phyloP scores from a whole-genome alignment of 1,139 yeast genomes.

The Pichia sp. region DNA sequence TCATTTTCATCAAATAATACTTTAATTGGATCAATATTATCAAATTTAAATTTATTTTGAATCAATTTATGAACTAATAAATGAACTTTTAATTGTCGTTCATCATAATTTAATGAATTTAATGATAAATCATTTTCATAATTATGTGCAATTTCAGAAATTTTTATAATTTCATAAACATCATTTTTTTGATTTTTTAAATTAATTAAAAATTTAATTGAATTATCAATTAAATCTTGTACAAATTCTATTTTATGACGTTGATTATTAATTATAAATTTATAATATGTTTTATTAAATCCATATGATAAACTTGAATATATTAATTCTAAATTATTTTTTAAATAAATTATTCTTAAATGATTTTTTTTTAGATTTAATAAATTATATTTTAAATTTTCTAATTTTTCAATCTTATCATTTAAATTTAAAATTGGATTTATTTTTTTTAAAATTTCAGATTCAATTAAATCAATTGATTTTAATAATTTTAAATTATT shows the following conservation, averaged over 20 bases:
- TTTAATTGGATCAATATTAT: constrained; percentile 11
- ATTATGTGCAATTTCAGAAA: constrained; percentile 6
- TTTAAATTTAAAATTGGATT: too few species aligned
- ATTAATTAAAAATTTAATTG: constrained; percentile 6
- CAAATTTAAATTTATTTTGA: constrained; percentile 10
- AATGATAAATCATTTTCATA: not conserved
- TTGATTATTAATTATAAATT: constrained; percentile 6
- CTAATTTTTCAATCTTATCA: too few species aligned
- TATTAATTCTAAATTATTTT: constrained; percentile 10
- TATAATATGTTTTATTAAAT: constrained; percentile 5
- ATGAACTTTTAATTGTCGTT: constrained; percentile 2
- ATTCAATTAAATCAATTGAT: not conserved
- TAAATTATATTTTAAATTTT: not conserved
- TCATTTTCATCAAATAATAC: constrained; percentile 25
- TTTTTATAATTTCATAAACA: constrained; percentile 11
- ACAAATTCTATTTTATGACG: constrained; percentile 9
- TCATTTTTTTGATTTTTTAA: constrained; percentile 12
- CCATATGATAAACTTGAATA: constrained; percentile 4
- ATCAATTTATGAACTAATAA: constrained; percentile 12
- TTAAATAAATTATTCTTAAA: not conserved
- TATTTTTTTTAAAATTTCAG: too few species aligned
- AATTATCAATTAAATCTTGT: constrained; percentile 7
- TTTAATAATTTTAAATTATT: not conserved
- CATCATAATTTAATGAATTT: not conserved
- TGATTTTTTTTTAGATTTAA: not conserved